Conservation (phyloP, 2,329 filamentous ascomycete species). For the Hortaea werneckii region DNA sequence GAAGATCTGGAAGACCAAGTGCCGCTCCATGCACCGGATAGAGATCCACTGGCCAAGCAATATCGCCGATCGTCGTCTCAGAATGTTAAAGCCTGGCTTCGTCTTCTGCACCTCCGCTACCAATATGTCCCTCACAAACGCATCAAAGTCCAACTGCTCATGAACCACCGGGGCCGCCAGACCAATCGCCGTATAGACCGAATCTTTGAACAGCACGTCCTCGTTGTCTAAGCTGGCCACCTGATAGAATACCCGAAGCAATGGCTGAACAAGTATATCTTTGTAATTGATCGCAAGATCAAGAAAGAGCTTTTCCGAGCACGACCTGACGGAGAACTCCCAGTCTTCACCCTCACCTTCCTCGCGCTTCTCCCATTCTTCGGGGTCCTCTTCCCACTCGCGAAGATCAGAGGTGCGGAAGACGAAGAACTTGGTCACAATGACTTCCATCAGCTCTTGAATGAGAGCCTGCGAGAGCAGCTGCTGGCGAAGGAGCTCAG, state of each 20-base stretch:
- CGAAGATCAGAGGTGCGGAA: slow-evolving; percentile 77
- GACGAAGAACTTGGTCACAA: slow-evolving; percentile 80
- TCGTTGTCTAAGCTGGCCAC: slow-evolving; percentile 56
- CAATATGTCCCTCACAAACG: slow-evolving; percentile 64
- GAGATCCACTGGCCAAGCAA: slow-evolving; percentile 83
- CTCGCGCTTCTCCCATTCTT: slow-evolving; percentile 90
- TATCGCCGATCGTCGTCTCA: slow-evolving; percentile 80
- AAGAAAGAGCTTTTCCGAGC: slow-evolving; percentile 86
- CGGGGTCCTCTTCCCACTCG: slow-evolving; percentile 87
- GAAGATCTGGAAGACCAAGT: slow-evolving; percentile 79
- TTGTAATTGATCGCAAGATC: slow-evolving; percentile 88
- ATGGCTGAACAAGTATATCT: slow-evolving; percentile 63
- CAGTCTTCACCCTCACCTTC: slow-evolving; percentile 75
- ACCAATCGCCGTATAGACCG: slow-evolving; percentile 87
- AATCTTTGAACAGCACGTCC: slow-evolving; percentile 79
- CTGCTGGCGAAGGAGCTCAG: slow-evolving; percentile 57
- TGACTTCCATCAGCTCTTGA: slow-evolving; percentile 67
- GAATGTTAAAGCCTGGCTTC: slow-evolving; percentile 61
- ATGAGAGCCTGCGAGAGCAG: slow-evolving; percentile 70
- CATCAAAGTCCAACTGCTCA: slow-evolving; percentile 70
- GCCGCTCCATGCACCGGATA: slow-evolving; percentile 58
- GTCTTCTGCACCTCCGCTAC: slow-evolving; percentile 66
- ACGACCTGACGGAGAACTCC: slow-evolving; percentile 86
- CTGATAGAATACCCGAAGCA: slow-evolving; percentile 72
- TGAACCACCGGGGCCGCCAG: slow-evolving; percentile 69